Evolutionary conservation across 768 basidiomycete genomes (phyloP), one percentile per base, ranked within the genome.

Genomic region (Rhizopogon sp.): DNA sequence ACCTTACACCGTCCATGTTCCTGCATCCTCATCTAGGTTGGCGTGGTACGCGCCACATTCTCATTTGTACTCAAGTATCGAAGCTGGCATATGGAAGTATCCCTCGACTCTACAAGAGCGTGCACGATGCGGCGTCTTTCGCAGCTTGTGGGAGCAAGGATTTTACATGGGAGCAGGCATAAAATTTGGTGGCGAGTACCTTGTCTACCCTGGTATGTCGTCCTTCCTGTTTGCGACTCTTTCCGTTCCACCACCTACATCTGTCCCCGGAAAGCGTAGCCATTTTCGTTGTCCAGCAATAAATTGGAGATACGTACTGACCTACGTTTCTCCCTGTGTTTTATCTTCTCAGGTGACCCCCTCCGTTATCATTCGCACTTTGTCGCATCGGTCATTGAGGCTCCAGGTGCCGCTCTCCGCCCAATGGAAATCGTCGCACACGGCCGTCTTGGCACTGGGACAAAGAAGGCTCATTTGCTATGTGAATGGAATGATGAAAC

Each of bases 321-420:
- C 47, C 7, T 47, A 33, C 13, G 33, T 9, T 52, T 16, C 49
- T 43, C 35, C 40, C 59, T 17, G 50, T 44, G 29, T 44, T 51
- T 44, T 41, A 37, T 28, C 35, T 43, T 42, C 22, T 39, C 57
- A 96, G 93, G 93, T 53, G 94, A 99, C 67, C 93, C 95, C 8
- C 72, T 98, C 50, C 82, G 97, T 25, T 99, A 96, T 68, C 97
- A 99, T 66, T 97, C 96, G 2, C 97, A 99, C 69, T 98, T 98
- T 66, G 85, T 87, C 20, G 89, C 89, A 20, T 85, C 89, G 5
- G 89, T 97, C 11, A 69, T 92, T 31, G 79, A 88, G 11, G 83
- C 88, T 6, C 81, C 82, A 2, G 59, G 68, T 45, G 64, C 82
- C 11, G 60, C 76, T 2, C 76, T 99, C 50, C 76, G 79, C 46